Conservation (phyloP, 768 basidiomycete species). For the Boletus bicolor region DNA sequence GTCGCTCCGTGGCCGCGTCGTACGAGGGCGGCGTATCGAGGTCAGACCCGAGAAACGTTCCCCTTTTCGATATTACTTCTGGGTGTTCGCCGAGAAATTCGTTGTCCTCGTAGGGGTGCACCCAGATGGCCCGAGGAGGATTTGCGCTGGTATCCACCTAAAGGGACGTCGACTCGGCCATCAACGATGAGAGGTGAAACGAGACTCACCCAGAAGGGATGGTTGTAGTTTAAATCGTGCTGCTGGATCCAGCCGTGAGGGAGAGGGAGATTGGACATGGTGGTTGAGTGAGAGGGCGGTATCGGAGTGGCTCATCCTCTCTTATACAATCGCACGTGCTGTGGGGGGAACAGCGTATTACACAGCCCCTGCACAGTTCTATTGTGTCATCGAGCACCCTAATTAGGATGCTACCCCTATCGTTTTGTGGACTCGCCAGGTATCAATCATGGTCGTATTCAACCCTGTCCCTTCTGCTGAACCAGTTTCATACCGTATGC, state of each 20-base stretch:
- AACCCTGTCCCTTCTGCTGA: too few species aligned
- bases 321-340: slow-evolving; percentile 15
- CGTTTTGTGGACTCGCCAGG: neutral
- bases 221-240: slow-evolving; percentile 40
- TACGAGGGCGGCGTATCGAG: slow-evolving; percentile 28
- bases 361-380: slow-evolving; percentile 3
- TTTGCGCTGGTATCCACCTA: slow-evolving; percentile 62
- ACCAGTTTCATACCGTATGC: slow-evolving; percentile 5
- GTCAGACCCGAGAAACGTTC: neutral
- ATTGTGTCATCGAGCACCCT: neutral
- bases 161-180: neutral
- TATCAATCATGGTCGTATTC: neutral
- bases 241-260: slow-evolving; percentile 59
- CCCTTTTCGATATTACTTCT: slow-evolving; percentile 39
- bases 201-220: slow-evolving; percentile 47
- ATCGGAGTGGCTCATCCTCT: neutral
- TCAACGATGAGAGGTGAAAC: too few species aligned
- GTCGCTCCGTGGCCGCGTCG: slow-evolving; percentile 23
- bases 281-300: neutral
- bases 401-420: neutral
- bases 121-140: slow-evolving; percentile 69
- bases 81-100: slow-evolving; percentile 58
- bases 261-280: slow-evolving; percentile 36
- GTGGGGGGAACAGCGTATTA: neutral
- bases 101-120: slow-evolving; percentile 69